Evolutionary conservation across 352 stramenopile species (phyloP).

Genomic region (Peronospora tabacina): DNA sequence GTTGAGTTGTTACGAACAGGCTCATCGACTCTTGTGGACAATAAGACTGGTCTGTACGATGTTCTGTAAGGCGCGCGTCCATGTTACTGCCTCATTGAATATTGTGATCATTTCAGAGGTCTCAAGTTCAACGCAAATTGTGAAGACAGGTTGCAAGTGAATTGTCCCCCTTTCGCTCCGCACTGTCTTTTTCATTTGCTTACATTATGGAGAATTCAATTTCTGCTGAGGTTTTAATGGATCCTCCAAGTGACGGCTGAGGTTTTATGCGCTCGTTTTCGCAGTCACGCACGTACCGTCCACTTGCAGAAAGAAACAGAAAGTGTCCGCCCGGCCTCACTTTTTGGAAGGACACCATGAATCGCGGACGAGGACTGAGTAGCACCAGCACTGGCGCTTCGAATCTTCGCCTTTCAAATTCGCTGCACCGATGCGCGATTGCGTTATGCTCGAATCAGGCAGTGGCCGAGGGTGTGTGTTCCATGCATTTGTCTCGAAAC

Average conservation of each 20-base stretch:
- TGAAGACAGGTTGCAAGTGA: too few relatives aligned
- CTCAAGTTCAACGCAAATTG: too few relatives aligned
- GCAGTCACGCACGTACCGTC: not conserved
- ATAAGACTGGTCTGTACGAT: too few relatives aligned
- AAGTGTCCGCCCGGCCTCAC: conserved; percentile 1
- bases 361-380: conserved; percentile 16
- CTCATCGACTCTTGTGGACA: too few relatives aligned
- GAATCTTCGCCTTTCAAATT: conserved; percentile 34
- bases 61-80: too few relatives aligned
- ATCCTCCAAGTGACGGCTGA: not conserved
- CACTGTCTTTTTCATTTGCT: conserved; percentile 18
- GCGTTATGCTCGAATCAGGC: conserved; percentile 71
- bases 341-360: conserved; percentile 13
- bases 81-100: too few relatives aligned
- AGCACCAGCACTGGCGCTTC: conserved; percentile 7
- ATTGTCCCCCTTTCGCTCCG: conserved; percentile 7
- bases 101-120: too few relatives aligned
- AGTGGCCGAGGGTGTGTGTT: conserved; percentile 65
- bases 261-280: conserved; percentile 18
- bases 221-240: conserved; percentile 13
- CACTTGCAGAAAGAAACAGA: conserved; percentile 8
- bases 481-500: conserved; percentile 59
- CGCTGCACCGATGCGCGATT: conserved; percentile 70
- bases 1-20: too few relatives aligned
- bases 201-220: conserved; percentile 16